A percentile compares a stretch with the other conserved stretches of the same genome.
These are phyloP conservation scores for Xylaria sp. DNA, from an alignment of 495 filamentous ascomycete species.

Conservation along the genomic window DNA sequence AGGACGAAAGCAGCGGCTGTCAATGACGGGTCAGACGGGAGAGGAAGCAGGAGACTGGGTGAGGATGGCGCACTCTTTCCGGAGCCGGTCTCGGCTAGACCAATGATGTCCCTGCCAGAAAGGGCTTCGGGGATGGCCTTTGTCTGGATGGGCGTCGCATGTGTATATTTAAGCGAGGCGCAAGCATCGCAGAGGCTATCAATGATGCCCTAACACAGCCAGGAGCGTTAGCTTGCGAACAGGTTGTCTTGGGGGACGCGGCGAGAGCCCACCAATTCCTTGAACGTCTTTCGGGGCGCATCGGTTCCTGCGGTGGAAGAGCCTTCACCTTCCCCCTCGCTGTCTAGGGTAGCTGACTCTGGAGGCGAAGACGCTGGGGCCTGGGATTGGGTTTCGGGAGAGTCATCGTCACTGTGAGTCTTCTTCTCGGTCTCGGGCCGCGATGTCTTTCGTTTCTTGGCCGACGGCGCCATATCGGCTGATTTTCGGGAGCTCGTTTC, in stretches of 20 bases:
- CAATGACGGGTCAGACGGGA: conserved; percentile 6
- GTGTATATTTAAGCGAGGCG: conserved; percentile 76
- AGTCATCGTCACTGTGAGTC: conserved; percentile 7
- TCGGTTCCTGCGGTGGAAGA: conserved; percentile 28
- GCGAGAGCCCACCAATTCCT: conserved; percentile 64
- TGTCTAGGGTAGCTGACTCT: conserved; percentile 25
- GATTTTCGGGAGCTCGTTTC: neutral
- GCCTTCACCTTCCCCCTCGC: conserved; percentile 32
- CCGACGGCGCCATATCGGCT: conserved; percentile 29
- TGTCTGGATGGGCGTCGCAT: conserved; percentile 80
- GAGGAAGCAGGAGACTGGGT: conserved; percentile 30
- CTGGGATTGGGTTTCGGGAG: neutral
- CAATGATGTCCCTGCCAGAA: conserved; percentile 84
- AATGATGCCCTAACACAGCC: conserved; percentile 68
- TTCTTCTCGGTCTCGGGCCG: conserved; percentile 19
- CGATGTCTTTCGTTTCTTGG: conserved; percentile 37
- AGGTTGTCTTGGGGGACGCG: neutral
- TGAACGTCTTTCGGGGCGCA: conserved; percentile 68
- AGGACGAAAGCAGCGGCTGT: conserved; percentile 79
- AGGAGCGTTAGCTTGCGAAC: conserved; percentile 18
- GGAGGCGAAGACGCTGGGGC: neutral
- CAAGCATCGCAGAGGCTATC: conserved; percentile 90
- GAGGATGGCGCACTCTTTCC: conserved; percentile 69
- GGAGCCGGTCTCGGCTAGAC: conserved; percentile 90
- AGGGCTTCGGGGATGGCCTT: conserved; percentile 83